A percentile compares a stretch with the other conserved stretches of the same genome.
phyloP scores from a whole-genome alignment of 768 basidiomycete genomes.

The Clitopilus passeckerianus region DNA sequence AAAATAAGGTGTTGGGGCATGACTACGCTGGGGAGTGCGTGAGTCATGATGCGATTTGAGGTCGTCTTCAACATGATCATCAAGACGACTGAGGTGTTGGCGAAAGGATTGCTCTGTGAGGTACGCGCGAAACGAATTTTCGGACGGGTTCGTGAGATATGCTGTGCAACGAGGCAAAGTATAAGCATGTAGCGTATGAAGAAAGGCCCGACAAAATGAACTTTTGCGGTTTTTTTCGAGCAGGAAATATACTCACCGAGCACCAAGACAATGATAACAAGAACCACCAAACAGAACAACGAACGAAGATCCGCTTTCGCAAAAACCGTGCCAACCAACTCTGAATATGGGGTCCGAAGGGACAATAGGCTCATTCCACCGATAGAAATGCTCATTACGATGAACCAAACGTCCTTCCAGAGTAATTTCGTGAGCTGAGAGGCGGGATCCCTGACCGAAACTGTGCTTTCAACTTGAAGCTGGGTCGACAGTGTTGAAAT shows the following conservation, averaged over 20 bases:
- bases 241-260: conserved; percentile 49
- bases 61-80: conserved; percentile 58
- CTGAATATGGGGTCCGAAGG: conserved; percentile 47
- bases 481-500: conserved; percentile 37
- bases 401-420: conserved; percentile 43
- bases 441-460: conserved; percentile 30
- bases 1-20: conserved; percentile 16
- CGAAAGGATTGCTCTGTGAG: conserved; percentile 98
- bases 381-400: conserved; percentile 64
- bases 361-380: conserved; percentile 59
- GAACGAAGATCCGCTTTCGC: conserved; percentile 65
- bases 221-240: not conserved
- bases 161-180: conserved; percentile 41
- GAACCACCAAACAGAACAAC: conserved; percentile 64
- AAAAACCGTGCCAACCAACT: conserved; percentile 44
- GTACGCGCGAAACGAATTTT: conserved; percentile 89
- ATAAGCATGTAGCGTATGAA: conserved; percentile 7
- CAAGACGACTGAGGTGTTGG: conserved; percentile 83
- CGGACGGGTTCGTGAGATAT: conserved; percentile 91
- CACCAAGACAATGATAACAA: conserved; percentile 62
- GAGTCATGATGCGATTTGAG: conserved; percentile 21
- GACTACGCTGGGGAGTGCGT: conserved; percentile 11
- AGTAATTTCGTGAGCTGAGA: conserved; percentile 25
- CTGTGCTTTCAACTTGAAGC: conserved; percentile 21
- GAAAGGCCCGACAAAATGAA: not conserved